Evolutionary conservation across 148 eudicot species (phyloP).

Genomic region (Spergularia marina): DNA sequence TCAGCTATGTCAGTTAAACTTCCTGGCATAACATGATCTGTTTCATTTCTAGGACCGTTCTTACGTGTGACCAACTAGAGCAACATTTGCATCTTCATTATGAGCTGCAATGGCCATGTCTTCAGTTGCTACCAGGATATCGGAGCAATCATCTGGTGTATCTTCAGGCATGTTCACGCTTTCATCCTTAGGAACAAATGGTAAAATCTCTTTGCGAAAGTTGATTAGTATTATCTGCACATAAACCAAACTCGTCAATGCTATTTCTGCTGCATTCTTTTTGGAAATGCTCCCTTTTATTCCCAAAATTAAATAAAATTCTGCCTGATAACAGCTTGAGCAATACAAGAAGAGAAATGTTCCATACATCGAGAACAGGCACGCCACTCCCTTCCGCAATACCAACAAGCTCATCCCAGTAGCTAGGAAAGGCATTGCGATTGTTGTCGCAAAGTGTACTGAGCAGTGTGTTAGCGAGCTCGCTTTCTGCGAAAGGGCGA

Average conservation of each 20-base stretch:
- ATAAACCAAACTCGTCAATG: background rate
- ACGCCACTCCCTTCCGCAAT: constrained; percentile 69
- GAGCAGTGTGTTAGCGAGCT: constrained; percentile 39
- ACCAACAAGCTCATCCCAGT: constrained; percentile 84
- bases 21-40: background rate
- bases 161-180: constrained; percentile 29
- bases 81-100: constrained; percentile 86
- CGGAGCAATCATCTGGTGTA: constrained; percentile 68
- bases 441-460: constrained; percentile 42
- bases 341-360: background rate
- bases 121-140: constrained; percentile 62
- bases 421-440: constrained; percentile 43
- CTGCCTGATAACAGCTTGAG: background rate
- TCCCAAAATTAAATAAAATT: background rate
- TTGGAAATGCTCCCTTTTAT: background rate
- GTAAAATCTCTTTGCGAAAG: constrained; percentile 86
- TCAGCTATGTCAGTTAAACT: background rate
- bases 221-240: constrained; percentile 70
- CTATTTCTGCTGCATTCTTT: background rate
- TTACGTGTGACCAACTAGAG: constrained; percentile 83
- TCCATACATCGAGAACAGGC: constrained; percentile 54
- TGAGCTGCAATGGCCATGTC: constrained; percentile 77
- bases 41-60: constrained; percentile 10
- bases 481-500: constrained; percentile 50
- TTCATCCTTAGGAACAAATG: constrained; percentile 52